Conservation (phyloP, 805 yeast species). For the Metschnikowia bowlesiae region DNA sequence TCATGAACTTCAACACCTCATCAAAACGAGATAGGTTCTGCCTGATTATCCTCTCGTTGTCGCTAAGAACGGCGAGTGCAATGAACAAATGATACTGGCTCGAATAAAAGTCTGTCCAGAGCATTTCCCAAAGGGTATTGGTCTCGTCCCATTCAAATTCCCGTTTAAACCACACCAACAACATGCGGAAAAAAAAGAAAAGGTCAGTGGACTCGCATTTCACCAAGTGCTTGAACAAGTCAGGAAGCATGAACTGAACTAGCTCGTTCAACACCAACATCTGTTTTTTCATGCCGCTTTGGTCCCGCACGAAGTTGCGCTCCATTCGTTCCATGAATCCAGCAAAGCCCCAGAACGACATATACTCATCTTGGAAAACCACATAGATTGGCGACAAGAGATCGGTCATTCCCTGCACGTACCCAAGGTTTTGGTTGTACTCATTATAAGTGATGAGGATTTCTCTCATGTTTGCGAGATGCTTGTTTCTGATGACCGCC, state of each 20-base stretch:
- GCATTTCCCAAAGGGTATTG: slow-evolving; percentile 81
- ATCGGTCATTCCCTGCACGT: slow-evolving; percentile 98
- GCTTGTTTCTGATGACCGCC: slow-evolving; percentile 67
- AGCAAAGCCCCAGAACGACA: slow-evolving; percentile 85
- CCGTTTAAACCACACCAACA: slow-evolving; percentile 91
- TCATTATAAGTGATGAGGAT: slow-evolving; percentile 84
- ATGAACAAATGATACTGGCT: slow-evolving; percentile 86
- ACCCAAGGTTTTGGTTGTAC: slow-evolving; percentile 78
- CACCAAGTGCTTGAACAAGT: slow-evolving; percentile 73
- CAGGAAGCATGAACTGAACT: slow-evolving; percentile 87
- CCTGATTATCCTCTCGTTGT: slow-evolving; percentile 73
- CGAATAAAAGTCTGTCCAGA: slow-evolving; percentile 83
- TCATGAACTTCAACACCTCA: slow-evolving; percentile 88
- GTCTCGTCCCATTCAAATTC: slow-evolving; percentile 81
- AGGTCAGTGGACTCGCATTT: slow-evolving; percentile 86
- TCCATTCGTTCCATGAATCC: slow-evolving; percentile 94
- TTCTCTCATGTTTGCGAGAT: slow-evolving; percentile 66
- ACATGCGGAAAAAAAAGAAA: slow-evolving; percentile 92
- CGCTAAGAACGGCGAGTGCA: slow-evolving; percentile 85
- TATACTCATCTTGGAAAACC: slow-evolving; percentile 59
- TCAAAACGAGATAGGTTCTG: slow-evolving; percentile 76
- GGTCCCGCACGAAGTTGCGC: slow-evolving; percentile 85
- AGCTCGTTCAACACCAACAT: slow-evolving; percentile 78
- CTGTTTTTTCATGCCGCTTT: slow-evolving; percentile 88
- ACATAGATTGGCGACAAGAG: slow-evolving; percentile 80